These are phyloP conservation scores for Scheffersomyces segobiensis DNA, from an alignment of 1,139 yeast species.

Conservation along the genomic window DNA sequence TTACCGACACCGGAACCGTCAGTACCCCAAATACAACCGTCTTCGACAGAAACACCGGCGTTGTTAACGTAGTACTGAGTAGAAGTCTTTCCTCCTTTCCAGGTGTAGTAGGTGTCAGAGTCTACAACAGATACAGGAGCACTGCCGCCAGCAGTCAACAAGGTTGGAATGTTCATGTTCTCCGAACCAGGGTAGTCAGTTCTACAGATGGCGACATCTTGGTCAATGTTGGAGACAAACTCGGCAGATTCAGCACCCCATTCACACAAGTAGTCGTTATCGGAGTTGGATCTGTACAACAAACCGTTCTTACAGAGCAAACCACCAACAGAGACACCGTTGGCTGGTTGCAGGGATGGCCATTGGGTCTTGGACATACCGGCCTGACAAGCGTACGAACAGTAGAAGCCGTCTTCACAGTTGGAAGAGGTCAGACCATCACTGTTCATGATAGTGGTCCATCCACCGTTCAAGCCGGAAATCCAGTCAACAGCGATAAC, in stretches of 20 bases:
- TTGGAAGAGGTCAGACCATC: slow-evolving; percentile 65
- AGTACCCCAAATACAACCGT: slow-evolving; percentile 79
- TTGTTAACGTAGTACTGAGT: slow-evolving; percentile 81
- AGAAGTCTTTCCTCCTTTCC: slow-evolving; percentile 69
- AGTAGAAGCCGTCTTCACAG: slow-evolving; percentile 74
- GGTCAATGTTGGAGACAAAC: slow-evolving; percentile 55
- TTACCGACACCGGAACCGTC: slow-evolving; percentile 68
- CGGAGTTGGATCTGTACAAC: slow-evolving; percentile 66
- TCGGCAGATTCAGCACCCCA: slow-evolving; percentile 70
- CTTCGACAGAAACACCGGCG: slow-evolving; percentile 72
- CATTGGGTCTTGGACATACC: slow-evolving; percentile 92
- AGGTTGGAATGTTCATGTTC: slow-evolving; percentile 82
- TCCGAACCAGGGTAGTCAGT: slow-evolving; percentile 90
- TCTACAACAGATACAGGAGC: slow-evolving; percentile 67
- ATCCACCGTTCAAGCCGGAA: slow-evolving; percentile 62
- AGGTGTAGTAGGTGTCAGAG: slow-evolving; percentile 58
- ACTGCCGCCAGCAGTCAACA: slow-evolving; percentile 58
- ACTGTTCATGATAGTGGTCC: slow-evolving; percentile 68
- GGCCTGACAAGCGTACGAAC: slow-evolving; percentile 85
- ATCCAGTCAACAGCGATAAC: slow-evolving; percentile 60
- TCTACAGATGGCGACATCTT: slow-evolving; percentile 75
- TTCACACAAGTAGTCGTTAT: slow-evolving; percentile 65
- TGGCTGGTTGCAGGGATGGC: slow-evolving; percentile 71
- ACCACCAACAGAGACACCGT: slow-evolving; percentile 82
- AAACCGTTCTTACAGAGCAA: slow-evolving; percentile 67